Base-by-base conservation (phyloP, 2,329 filamentous ascomycete genomes). In the Mycosphaerella sp. region DNA sequence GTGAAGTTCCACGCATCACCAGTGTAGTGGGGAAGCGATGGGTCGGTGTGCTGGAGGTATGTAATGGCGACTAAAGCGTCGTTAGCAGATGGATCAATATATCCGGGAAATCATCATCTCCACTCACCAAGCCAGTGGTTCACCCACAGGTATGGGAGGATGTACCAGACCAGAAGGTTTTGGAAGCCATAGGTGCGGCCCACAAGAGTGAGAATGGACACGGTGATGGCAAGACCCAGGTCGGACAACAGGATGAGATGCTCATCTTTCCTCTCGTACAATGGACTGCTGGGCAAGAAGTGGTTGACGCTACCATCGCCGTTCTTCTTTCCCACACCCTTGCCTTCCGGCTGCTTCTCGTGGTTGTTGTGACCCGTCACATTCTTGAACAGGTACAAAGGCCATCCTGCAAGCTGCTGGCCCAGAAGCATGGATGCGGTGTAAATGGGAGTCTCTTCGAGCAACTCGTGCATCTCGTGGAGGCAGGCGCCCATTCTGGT, bases 311-410 rank as follows among this genome's bases (percentile, higher is more conserved):
- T 88, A 55, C 78, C 80, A 60, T 79, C 76, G 47, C 93, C 93
- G 74, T 97, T 98, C 67, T 77, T 73, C 84, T 95, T 96, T 74
- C 92, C 92, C 72, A 85, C 84, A 61, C 93, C 93, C 66, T 95
- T 93, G 59, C 93, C 93, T 78, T 98, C 93, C 52, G 81, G 79
- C 78, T 97, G 93, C 67, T 82, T 83, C 74, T 91, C 84, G 74
- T 98, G 93, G 81, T 83, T 84, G 81, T 97, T 87, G 82, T 98
- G 93, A 67, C 93, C 93, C 57, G 93, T 98, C 56, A 95, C 86
- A 73, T 98, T 98, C 78, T 80, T 83, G 62, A 92, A 53, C 46
- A 98, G 81, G 76, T 98, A 98, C 78, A 89, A 79, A 67, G 86
- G 89, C 93, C 93, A 98, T 63, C 93, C 93, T 58, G 87, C 78